phyloP scores from a whole-genome alignment of 1,139 yeast species.

The Oligophagozyma castellii region DNA sequence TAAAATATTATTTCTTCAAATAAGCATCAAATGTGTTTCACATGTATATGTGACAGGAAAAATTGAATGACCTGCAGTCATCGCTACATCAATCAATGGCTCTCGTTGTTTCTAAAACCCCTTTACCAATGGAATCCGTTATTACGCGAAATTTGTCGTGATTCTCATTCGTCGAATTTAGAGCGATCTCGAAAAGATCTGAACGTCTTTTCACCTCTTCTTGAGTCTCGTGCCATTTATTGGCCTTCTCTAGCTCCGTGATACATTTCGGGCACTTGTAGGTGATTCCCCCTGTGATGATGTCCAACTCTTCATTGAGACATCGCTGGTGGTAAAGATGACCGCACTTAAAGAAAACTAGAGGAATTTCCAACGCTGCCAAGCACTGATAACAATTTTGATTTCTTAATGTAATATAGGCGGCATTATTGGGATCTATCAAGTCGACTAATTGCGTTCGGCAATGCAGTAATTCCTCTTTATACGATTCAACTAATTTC shows the following conservation, averaged over 20 bases:
- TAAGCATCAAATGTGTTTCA: not conserved
- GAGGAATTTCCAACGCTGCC: conserved; percentile 59
- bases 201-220: conserved; percentile 46
- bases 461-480: conserved; percentile 47
- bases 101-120: conserved; percentile 32
- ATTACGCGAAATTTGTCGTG: conserved; percentile 58
- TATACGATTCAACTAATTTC: conserved; percentile 55
- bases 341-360: conserved; percentile 71
- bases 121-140: conserved; percentile 74
- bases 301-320: conserved; percentile 33
- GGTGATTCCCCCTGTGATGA: conserved; percentile 5
- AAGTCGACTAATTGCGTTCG: conserved; percentile 40
- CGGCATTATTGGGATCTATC: conserved; percentile 24
- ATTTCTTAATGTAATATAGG: conserved; percentile 54
- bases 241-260: conserved; percentile 52
- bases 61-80: too few species aligned
- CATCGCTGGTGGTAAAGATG: conserved; percentile 86
- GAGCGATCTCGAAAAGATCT: conserved; percentile 47
- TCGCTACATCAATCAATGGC: too few species aligned
- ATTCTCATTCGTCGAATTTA: conserved; percentile 36
- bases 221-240: conserved; percentile 46
- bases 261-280: conserved; percentile 60
- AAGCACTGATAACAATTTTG: conserved; percentile 63
- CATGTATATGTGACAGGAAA: too few species aligned
- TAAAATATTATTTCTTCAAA: too few species aligned